phyloP scores from a whole-genome alignment of 2,329 filamentous ascomycete genomes.

The Fusarium bactridioides region DNA sequence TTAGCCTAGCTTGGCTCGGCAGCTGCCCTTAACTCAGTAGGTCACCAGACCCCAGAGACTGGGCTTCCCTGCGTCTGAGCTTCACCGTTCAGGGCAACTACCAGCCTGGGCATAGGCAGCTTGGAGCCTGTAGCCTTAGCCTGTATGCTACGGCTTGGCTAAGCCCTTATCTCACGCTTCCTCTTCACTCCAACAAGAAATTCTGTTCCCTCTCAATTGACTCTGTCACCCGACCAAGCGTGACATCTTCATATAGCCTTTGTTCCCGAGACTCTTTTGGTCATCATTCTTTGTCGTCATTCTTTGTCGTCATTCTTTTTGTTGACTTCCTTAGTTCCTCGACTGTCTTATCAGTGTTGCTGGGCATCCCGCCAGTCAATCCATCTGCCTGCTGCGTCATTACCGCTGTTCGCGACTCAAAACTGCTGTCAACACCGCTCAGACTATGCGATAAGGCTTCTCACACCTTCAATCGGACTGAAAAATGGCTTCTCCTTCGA shows the following conservation, averaged over 20 bases:
- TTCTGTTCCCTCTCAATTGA: slow-evolving; percentile 27
- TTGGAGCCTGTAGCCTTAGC: not conserved
- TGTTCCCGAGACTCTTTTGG: slow-evolving; percentile 19
- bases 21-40: slow-evolving; percentile 33
- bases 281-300: slow-evolving; percentile 21
- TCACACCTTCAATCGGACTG: slow-evolving; percentile 14
- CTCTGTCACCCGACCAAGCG: slow-evolving; percentile 30
- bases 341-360: slow-evolving; percentile 13
- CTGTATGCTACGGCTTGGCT: not conserved
- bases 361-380: not conserved
- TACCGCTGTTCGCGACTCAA: slow-evolving; percentile 14
- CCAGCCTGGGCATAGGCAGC: not conserved
- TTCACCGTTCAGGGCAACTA: slow-evolving; percentile 27
- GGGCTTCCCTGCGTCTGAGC: slow-evolving; percentile 19
- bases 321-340: slow-evolving; percentile 1
- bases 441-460: slow-evolving; percentile 41
- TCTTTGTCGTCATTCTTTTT: slow-evolving; percentile 31
- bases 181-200: slow-evolving; percentile 22
- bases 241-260: slow-evolving; percentile 11
- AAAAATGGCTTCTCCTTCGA: slow-evolving; percentile 51
- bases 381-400: slow-evolving; percentile 16
- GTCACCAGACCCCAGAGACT: slow-evolving; percentile 34
- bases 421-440: slow-evolving; percentile 8
- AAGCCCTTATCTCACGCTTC: slow-evolving; percentile 34
- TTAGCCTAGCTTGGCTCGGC: slow-evolving; percentile 28